Evolutionary conservation across 352 stramenopile genomes (phyloP).

Genomic region (Globisporangium nunn): DNA sequence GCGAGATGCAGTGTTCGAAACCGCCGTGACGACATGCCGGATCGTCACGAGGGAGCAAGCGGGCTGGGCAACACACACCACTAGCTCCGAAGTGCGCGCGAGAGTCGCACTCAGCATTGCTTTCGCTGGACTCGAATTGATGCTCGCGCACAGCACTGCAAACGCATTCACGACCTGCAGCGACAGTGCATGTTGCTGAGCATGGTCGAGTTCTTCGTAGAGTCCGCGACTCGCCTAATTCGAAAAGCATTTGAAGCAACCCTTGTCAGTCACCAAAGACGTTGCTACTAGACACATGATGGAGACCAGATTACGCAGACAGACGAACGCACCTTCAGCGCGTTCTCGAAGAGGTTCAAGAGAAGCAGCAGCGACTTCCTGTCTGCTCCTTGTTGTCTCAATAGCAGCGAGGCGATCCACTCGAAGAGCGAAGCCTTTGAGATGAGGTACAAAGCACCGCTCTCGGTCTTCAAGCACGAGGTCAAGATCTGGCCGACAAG

Average conservation of each 20-base stretch:
- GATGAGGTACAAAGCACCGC: conserved; percentile 46
- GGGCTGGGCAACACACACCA: conserved; percentile 23
- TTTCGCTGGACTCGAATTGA: conserved; percentile 1
- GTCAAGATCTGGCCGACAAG: conserved; percentile 61
- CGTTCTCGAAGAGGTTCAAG: conserved; percentile 28
- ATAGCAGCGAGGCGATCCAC: conserved; percentile 44
- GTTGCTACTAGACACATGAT: background rate
- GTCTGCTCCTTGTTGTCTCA: conserved; percentile 10
- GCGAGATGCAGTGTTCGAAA: background rate
- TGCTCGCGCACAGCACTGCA: conserved; percentile 19
- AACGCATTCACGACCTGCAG: conserved; percentile 35
- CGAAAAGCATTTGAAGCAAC: background rate
- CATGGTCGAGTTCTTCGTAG: conserved; percentile 21
- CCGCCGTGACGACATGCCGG: conserved; percentile 17
- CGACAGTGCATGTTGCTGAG: conserved; percentile 30
- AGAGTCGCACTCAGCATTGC: conserved; percentile 14
- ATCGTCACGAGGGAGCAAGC: conserved; percentile 36
- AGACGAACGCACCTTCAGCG: conserved; percentile 15
- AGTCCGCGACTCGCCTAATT: conserved; percentile 16
- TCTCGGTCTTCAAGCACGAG: conserved; percentile 34
- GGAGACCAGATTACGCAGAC: background rate
- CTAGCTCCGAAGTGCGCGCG: conserved; percentile 17
- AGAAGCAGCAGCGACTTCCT: conserved; percentile 25
- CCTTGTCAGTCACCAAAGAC: background rate
- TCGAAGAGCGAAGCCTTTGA: conserved; percentile 57